Conservation (phyloP, 2,329 filamentous ascomycete genomes). For the Fusarium hainanense region DNA sequence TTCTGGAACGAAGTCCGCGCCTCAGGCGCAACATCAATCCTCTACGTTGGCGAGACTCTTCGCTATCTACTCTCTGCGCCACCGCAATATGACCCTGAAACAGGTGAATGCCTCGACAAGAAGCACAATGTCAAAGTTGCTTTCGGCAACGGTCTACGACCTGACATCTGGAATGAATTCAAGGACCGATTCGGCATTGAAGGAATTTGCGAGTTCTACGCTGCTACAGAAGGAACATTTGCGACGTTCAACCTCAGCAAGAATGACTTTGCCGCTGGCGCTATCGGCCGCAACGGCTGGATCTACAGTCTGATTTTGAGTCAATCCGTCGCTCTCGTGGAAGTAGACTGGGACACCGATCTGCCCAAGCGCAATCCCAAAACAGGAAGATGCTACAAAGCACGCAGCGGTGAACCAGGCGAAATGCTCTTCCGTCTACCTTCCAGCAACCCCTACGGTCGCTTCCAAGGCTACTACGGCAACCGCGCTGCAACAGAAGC, state of each 20-base stretch:
- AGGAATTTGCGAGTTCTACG: slow-evolving; percentile 83
- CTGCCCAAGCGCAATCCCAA: slow-evolving; percentile 72
- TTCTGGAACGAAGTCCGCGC: slow-evolving; percentile 84
- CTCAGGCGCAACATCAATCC: slow-evolving; percentile 77
- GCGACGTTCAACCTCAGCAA: slow-evolving; percentile 78
- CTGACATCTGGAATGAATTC: slow-evolving; percentile 87
- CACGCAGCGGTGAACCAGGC: slow-evolving; percentile 71
- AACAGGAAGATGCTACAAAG: slow-evolving; percentile 74
- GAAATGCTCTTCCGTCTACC: slow-evolving; percentile 82
- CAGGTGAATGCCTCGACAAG: slow-evolving; percentile 75
- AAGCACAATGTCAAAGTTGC: slow-evolving; percentile 79
- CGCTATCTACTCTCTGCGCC: slow-evolving; percentile 81
- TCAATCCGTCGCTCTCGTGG: slow-evolving; percentile 66
- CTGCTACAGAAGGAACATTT: slow-evolving; percentile 76
- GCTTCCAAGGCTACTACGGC: slow-evolving; percentile 86
- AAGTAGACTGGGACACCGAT: slow-evolving; percentile 78
- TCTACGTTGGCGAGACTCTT: slow-evolving; percentile 90
- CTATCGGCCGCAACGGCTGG: slow-evolving; percentile 78
- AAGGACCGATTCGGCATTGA: slow-evolving; percentile 82
- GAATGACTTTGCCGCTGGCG: slow-evolving; percentile 80
- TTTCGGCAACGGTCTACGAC: slow-evolving; percentile 86
- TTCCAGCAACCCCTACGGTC: slow-evolving; percentile 67
- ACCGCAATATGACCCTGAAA: slow-evolving; percentile 68
- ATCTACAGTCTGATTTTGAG: slow-evolving; percentile 68
- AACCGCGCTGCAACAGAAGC: slow-evolving; percentile 75